Base-by-base conservation (phyloP, 768 basidiomycete genomes). In the Hygrocybe coccinea region DNA sequence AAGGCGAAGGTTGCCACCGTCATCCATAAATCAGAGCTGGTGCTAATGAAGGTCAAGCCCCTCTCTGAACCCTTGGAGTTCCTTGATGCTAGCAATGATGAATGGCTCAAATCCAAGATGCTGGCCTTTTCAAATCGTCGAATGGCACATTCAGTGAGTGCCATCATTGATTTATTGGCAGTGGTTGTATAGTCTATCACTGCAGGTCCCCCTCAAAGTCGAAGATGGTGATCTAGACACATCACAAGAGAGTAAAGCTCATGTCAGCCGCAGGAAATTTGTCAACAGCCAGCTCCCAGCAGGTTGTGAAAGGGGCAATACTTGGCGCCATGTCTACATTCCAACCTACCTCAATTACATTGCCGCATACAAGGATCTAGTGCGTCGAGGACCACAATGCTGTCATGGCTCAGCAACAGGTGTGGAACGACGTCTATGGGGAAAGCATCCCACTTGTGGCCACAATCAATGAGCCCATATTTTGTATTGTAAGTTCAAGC, bases 301-400 rank as follows among this genome's bases (percentile, higher is more conserved):
- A 15, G 56, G 37, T 24, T 43, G 22, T 25, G n/a, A 39, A n/a
- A 39, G 17, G 25, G 43, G 21, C 7, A 48, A 36, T 24, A 21
- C 35, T 9, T 58, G 51, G 52, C 17, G 43, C 19, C 15, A 24
- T 15, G 7, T 25, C 12, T 33, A 46, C 38, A 38, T 57, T 22
- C 53, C 56, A 6, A 57, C 52, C 9, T 54, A 45, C 37, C 12
- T 57, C 19, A 46, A 38, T 5, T 54, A 38, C 21, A 41, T 54
- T 45, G 56, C 38, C 8, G 29, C 9, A 11, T 22, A 44, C 21
- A 35, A 57, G 3, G 49, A 57, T 49, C 29, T 29, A 29, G 4
- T 2, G 5, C 34, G 37, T 57, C 19, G 43, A 35, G 4, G 22
- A 46, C 2, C n/a, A 15, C 19, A 10, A 47, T n/a, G 53, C 52